Conservation (phyloP, 2,329 filamentous ascomycete species). For the Diaporthe sp. region DNA sequence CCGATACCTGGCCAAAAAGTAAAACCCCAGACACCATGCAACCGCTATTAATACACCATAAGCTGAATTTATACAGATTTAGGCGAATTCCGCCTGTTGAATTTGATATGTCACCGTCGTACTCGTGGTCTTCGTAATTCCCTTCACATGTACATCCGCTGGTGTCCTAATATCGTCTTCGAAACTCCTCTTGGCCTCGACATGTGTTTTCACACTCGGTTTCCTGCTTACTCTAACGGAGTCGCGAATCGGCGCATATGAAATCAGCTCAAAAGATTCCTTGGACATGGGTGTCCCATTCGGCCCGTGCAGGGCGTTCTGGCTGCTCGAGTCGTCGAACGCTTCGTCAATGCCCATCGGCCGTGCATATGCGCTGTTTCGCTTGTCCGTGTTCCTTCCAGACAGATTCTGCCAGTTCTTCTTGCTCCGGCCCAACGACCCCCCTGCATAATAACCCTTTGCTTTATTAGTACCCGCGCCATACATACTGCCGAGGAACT, state of each 20-base stretch:
- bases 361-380: background rate
- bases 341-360: background rate
- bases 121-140: constrained; percentile 21
- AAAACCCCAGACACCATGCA: background rate
- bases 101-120: constrained; percentile 20
- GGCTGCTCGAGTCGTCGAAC: constrained; percentile 12
- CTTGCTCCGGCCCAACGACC: background rate
- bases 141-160: background rate
- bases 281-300: background rate
- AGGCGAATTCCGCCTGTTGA: background rate
- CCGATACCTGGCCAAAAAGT: too few species aligned
- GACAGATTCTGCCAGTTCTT: constrained; percentile 15
- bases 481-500: constrained; percentile 27
- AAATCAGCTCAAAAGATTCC: constrained; percentile 17
- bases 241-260: background rate
- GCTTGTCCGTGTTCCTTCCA: background rate
- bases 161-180: background rate
- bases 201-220: background rate
- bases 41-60: too few species aligned
- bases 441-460: background rate
- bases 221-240: background rate
- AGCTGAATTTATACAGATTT: background rate
- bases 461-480: background rate
- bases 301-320: background rate
- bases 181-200: constrained; percentile 16